Percentiles rank a stretch among this genome's conserved stretches.
Evolutionary conservation across 2,329 filamentous ascomycete species (phyloP).

Genomic region (Hymenoscyphus infarciens): DNA sequence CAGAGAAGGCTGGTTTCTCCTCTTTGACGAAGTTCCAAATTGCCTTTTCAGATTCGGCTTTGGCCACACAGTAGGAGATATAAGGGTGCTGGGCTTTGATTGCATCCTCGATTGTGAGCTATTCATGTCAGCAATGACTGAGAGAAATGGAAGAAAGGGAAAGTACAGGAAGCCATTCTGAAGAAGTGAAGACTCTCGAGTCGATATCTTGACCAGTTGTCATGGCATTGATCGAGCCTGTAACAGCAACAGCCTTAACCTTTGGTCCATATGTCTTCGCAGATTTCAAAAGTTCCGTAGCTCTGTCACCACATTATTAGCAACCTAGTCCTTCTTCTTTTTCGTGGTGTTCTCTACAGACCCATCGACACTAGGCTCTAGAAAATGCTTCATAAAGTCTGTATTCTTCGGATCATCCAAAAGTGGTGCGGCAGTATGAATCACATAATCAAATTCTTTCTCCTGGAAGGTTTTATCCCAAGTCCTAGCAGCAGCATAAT

Average conservation of each 20-base stretch:
- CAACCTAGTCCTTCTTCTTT: too few relatives aligned
- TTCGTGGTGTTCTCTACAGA: conserved; percentile 7
- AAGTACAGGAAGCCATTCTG: conserved; percentile 29
- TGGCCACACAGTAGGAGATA: conserved; percentile 31
- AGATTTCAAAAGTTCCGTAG: conserved; percentile 31
- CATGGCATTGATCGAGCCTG: conserved; percentile 32
- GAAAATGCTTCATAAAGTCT: conserved; percentile 34
- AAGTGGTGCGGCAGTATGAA: conserved; percentile 35
- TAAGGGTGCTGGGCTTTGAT: conserved; percentile 27
- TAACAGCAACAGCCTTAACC: conserved; percentile 34
- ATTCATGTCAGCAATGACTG: not conserved
- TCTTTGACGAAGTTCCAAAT: conserved; percentile 33
- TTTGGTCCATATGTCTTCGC: conserved; percentile 29
- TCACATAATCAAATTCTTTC: conserved; percentile 32
- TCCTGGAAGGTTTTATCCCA: conserved; percentile 32
- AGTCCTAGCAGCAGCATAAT: conserved; percentile 28
- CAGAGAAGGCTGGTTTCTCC: conserved; percentile 23
- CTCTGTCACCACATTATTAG: conserved; percentile 19
- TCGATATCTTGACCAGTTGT: conserved; percentile 31
- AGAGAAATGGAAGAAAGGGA: not conserved
- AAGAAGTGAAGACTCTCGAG: conserved; percentile 23
- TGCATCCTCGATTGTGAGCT: conserved; percentile 27
- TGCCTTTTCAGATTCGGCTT: conserved; percentile 32
- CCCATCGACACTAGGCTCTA: conserved; percentile 32
- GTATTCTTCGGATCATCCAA: conserved; percentile 29